Conservation (phyloP, 805 yeast genomes). For the Teunomyces stri region DNA sequence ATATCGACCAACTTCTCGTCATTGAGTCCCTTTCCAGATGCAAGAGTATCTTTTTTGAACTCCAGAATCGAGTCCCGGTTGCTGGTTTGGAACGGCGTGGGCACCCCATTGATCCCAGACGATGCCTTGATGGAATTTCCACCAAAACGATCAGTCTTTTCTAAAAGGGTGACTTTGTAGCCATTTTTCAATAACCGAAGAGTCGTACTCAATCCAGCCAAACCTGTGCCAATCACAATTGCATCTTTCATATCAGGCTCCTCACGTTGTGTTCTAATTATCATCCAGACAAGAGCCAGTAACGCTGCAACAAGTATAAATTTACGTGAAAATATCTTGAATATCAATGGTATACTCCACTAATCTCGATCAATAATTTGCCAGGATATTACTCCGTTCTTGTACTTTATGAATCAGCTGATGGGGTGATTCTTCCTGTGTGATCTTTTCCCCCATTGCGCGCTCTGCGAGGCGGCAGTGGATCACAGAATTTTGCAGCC, state of each 20-base stretch:
- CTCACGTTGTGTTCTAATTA: not conserved
- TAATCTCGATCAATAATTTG: not conserved
- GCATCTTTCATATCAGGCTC: slow-evolving; percentile 5
- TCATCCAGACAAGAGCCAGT: slow-evolving; percentile 2
- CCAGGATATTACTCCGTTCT: not conserved
- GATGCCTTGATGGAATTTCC: slow-evolving; percentile 64
- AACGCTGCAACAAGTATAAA: slow-evolving; percentile 2
- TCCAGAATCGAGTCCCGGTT: slow-evolving; percentile 23
- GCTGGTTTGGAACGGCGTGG: slow-evolving; percentile 24
- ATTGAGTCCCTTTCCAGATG: slow-evolving; percentile 32
- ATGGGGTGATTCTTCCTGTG: not conserved
- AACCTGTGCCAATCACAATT: slow-evolving; percentile 53
- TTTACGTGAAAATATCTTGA: not conserved
- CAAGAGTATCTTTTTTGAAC: slow-evolving; percentile 30
- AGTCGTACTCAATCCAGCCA: slow-evolving; percentile 53
- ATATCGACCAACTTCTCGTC: slow-evolving; percentile 22
- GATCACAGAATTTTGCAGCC: not conserved
- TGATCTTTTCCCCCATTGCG: not conserved
- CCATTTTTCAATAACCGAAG: slow-evolving; percentile 36
- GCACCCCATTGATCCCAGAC: slow-evolving; percentile 54
- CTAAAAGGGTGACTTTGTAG: slow-evolving; percentile 45
- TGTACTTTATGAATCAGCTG: not conserved
- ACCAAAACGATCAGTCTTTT: slow-evolving; percentile 49
- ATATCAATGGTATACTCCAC: not conserved
- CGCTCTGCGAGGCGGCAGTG: not conserved